Evolutionary conservation across 345 rosid species (phyloP).

Genomic region (Litchi chinensis): DNA sequence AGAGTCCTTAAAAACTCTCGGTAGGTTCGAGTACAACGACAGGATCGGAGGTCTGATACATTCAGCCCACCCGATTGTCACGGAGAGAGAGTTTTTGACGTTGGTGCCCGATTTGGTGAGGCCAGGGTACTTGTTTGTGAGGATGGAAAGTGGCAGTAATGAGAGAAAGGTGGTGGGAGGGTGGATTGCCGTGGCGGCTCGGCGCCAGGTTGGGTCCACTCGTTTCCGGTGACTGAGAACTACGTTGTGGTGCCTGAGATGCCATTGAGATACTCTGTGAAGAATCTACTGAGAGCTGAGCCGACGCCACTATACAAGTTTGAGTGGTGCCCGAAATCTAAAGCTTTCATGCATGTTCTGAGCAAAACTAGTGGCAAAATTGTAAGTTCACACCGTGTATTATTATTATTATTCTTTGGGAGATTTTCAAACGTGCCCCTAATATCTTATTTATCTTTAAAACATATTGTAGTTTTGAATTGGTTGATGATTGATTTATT

Average conservation of each 20-base stretch:
- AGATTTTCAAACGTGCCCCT: not conserved
- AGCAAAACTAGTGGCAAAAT: conserved; percentile 80
- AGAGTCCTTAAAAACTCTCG: conserved; percentile 59
- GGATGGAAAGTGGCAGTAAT: conserved; percentile 73
- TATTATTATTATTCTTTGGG: not conserved
- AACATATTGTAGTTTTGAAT: no score
- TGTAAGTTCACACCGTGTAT: conserved; percentile 38
- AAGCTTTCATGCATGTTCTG: conserved; percentile 76
- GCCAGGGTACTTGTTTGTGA: conserved; percentile 79
- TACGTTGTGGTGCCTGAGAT: conserved; percentile 90
- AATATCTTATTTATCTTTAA: no score
- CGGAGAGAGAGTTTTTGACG: conserved; percentile 68
- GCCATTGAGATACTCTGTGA: conserved; percentile 82
- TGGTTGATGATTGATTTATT: no score
- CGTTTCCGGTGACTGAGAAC: conserved; percentile 87
- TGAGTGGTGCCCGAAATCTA: conserved; percentile 81
- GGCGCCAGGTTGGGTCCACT: conserved; percentile 95
- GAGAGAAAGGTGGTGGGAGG: conserved; percentile 80
- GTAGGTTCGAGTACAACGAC: conserved; percentile 72
- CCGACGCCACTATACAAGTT: conserved; percentile 94
- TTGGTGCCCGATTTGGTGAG: conserved; percentile 75
- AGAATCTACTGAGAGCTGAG: conserved; percentile 76
- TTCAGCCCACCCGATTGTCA: conserved; percentile 88
- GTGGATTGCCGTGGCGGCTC: conserved; percentile 78
- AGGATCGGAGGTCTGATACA: conserved; percentile 71